Evolutionary conservation across 495 filamentous ascomycete genomes (phyloP).

Genomic region (Xylaria nigripes): DNA sequence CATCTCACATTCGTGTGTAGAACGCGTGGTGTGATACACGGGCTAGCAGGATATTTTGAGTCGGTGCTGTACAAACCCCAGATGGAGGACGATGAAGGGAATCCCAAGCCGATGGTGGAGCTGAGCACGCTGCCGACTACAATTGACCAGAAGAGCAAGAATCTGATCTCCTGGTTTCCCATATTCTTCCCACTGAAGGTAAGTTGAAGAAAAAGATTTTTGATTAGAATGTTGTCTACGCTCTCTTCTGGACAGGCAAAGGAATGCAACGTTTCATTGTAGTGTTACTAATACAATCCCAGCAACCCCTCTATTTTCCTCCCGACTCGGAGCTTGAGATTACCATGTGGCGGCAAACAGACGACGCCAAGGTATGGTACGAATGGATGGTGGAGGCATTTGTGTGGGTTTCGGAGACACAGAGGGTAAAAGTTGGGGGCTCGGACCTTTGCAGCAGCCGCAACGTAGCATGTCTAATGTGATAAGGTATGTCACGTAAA

Average conservation of each 20-base stretch:
- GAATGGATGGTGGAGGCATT: slow-evolving; percentile 93
- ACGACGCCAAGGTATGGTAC: slow-evolving; percentile 96
- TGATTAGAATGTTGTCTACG: no score
- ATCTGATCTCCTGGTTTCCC: slow-evolving; percentile 99
- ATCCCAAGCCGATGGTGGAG: slow-evolving; percentile 52
- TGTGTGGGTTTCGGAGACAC: slow-evolving; percentile 49
- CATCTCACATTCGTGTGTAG: slow-evolving; percentile 63
- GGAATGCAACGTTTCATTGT: neutral
- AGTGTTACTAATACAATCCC: neutral
- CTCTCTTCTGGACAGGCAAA: no score
- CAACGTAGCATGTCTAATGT: slow-evolving; percentile 91
- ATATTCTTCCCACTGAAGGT: slow-evolving; percentile 97
- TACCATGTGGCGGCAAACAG: slow-evolving; percentile 90
- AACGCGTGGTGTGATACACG: slow-evolving; percentile 77
- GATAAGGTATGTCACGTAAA: slow-evolving; percentile 8
- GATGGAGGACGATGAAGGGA: slow-evolving; percentile 15
- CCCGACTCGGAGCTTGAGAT: slow-evolving; percentile 76
- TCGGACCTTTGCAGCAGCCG: slow-evolving; percentile 85
- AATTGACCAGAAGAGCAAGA: slow-evolving; percentile 83
- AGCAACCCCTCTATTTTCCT: slow-evolving; percentile 85
- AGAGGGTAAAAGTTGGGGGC: slow-evolving; percentile 64
- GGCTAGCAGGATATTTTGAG: slow-evolving; percentile 92
- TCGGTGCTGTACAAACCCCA: slow-evolving; percentile 63
- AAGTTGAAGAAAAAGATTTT: neutral
- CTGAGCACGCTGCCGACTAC: slow-evolving; percentile 87